Evolutionary conservation across 1,284 basidiomycete species (phyloP), one percentile per base, ranked within the genome.

Genomic region (Trichosporon sp.): DNA sequence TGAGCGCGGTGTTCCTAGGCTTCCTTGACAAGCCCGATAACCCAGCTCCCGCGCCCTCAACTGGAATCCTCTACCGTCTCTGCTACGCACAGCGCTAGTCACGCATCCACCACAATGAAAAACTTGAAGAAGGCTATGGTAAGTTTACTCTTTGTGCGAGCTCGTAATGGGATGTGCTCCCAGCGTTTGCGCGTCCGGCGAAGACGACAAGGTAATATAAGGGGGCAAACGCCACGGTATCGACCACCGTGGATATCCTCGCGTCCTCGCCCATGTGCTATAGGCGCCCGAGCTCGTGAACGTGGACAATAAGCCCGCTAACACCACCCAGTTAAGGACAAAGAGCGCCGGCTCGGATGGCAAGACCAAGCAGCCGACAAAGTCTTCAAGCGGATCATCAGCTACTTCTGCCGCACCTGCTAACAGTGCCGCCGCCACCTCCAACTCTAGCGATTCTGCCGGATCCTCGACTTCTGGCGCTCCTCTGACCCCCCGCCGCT

Each of bases 51-150:
- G 31, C 66, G 31, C 60, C n/a, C 56, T n/a, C 34, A 25, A 63
- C 27, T 51, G 58, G 60, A 53, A 11, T 60, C 62, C n/a, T 35
- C 5, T 15, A 65, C 56, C 53, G 35, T 12, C 18, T 35, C 63
- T 9, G 23, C 35, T 56, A 47, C 53, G 18, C 18, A 21, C 18
- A 23, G 47, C 47, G 47, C 47, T 51, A 51, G 38, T 42, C 47
- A 51, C n/a, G 11, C n/a, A 25, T 51, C 34, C 56, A 32, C 29
- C 56, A 79, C 73, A 72, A 95, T 95, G 93, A 95, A 95, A 86
- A 89, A 89, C 74, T 86, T 95, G 80, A 93, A 92, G 88, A 95
- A 93, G 86, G 90, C 90, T 74, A 86, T 94, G 82, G 93, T 93
- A 78, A 80, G 80, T 82, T 64, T 62, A n/a, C 27, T 31, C 56